Evolutionary conservation across 257 asterid species (phyloP).

Genomic region (Rehmannia glutinosa): DNA sequence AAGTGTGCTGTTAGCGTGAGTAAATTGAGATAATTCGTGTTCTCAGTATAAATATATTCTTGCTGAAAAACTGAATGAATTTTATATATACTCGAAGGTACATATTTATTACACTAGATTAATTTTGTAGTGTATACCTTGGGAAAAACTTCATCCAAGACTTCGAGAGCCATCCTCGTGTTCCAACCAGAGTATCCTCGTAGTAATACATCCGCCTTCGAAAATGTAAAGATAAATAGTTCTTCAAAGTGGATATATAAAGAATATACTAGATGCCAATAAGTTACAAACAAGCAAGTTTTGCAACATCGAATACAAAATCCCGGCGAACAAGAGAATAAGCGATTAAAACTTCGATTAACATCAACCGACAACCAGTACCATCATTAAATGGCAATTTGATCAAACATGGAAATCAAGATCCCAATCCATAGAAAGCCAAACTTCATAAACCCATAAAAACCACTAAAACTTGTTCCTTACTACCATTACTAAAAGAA

Average conservation of each 20-base stretch:
- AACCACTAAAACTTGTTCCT: too few relatives aligned
- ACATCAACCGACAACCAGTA: background rate
- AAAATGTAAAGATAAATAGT: background rate
- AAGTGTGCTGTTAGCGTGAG: background rate
- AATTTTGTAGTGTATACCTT: constrained; percentile 33
- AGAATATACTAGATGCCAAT: background rate
- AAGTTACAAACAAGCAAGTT: background rate
- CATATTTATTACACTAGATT: background rate
- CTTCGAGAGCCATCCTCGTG: constrained; percentile 45
- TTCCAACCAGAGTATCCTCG: constrained; percentile 73
- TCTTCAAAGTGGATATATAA: background rate
- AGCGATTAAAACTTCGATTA: too few relatives aligned
- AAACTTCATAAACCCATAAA: too few relatives aligned
- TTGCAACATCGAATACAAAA: background rate
- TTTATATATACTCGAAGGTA: background rate
- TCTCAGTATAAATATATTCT: background rate
- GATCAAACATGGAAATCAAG: background rate
- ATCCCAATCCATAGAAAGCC: background rate
- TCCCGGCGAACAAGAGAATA: background rate
- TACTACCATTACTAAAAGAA: too few relatives aligned
- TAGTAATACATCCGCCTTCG: constrained; percentile 52
- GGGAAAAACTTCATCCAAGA: constrained; percentile 48
- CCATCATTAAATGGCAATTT: background rate
- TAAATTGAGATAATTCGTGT: background rate
- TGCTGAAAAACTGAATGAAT: background rate